Evolutionary conservation across 2,329 filamentous ascomycete genomes (phyloP).

Genomic region (Penicillium sclerotiorum): DNA sequence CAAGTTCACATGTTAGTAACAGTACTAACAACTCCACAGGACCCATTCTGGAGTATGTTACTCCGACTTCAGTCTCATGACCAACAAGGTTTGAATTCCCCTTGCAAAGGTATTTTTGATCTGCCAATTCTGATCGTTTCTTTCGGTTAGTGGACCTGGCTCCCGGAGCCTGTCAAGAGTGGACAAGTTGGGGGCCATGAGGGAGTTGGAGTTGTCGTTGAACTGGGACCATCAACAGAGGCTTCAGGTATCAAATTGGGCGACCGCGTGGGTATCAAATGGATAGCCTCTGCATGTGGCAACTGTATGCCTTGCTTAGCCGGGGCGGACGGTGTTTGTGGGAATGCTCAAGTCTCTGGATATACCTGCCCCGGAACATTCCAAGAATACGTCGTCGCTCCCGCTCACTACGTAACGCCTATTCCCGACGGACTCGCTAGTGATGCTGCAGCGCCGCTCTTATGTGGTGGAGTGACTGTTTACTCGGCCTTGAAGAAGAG

Average conservation of each 20-base stretch:
- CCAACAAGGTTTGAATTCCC: slow-evolving; percentile 37
- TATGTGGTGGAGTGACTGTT: slow-evolving; percentile 67
- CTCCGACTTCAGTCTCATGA: slow-evolving; percentile 61
- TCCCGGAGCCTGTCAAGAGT: slow-evolving; percentile 60
- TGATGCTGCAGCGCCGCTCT: slow-evolving; percentile 64
- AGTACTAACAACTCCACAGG: slow-evolving; percentile 29
- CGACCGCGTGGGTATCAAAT: slow-evolving; percentile 71
- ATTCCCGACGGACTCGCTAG: slow-evolving; percentile 64
- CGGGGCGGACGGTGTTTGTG: slow-evolving; percentile 3
- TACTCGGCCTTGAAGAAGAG: slow-evolving; percentile 65
- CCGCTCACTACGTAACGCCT: slow-evolving; percentile 62
- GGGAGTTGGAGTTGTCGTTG: slow-evolving; percentile 66
- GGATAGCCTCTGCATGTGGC: slow-evolving; percentile 61
- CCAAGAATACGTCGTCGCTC: slow-evolving; percentile 4
- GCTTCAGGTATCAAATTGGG: slow-evolving; percentile 61
- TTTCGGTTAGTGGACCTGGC: slow-evolving; percentile 59
- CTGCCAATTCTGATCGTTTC: neutral
- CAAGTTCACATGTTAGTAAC: no score
- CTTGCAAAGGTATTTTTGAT: neutral
- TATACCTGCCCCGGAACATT: slow-evolving; percentile 5
- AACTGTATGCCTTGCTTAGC: slow-evolving; percentile 39
- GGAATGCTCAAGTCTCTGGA: neutral
- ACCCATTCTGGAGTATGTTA: slow-evolving; percentile 69
- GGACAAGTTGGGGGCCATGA: slow-evolving; percentile 71
- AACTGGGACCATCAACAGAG: slow-evolving; percentile 65